Conservation (phyloP, 2,329 filamentous ascomycete species). For the Fusarium siculi region DNA sequence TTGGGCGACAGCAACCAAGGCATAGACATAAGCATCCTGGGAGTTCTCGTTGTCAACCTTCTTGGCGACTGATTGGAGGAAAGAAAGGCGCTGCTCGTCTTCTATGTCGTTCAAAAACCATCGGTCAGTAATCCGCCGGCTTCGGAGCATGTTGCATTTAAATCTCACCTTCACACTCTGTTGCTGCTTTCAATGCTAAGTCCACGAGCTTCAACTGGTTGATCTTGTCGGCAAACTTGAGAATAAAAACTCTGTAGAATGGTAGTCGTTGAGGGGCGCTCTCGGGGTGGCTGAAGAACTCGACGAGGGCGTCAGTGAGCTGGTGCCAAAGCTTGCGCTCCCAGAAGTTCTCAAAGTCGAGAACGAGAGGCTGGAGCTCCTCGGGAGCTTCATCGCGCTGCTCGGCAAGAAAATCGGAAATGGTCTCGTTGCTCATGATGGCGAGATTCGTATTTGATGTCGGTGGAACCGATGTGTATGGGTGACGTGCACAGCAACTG, state of each 20-base stretch:
- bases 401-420: constrained; percentile 90
- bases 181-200: constrained; percentile 86
- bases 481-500: constrained; percentile 37
- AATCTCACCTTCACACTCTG: constrained; percentile 79
- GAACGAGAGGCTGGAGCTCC: constrained; percentile 86
- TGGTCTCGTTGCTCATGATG: constrained; percentile 84
- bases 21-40: constrained; percentile 96
- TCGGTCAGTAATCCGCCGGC: constrained; percentile 19
- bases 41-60: constrained; percentile 93
- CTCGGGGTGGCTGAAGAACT: constrained; percentile 85
- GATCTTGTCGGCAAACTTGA: constrained; percentile 97
- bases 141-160: constrained; percentile 6
- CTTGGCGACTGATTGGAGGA: constrained; percentile 83
- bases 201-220: constrained; percentile 98
- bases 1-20: constrained; percentile 87
- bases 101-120: constrained; percentile 61
- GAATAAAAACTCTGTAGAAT: constrained; percentile 94
- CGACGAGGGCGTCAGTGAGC: constrained; percentile 87
- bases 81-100: constrained; percentile 84
- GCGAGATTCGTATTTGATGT: constrained; percentile 21
- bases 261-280: constrained; percentile 86
- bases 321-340: constrained; percentile 99
- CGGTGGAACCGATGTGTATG: constrained; percentile 17
- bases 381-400: constrained; percentile 89
- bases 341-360: constrained; percentile 96